phyloP scores from a whole-genome alignment of 2,329 filamentous ascomycete species.

The Corinectria fuckeliana region DNA sequence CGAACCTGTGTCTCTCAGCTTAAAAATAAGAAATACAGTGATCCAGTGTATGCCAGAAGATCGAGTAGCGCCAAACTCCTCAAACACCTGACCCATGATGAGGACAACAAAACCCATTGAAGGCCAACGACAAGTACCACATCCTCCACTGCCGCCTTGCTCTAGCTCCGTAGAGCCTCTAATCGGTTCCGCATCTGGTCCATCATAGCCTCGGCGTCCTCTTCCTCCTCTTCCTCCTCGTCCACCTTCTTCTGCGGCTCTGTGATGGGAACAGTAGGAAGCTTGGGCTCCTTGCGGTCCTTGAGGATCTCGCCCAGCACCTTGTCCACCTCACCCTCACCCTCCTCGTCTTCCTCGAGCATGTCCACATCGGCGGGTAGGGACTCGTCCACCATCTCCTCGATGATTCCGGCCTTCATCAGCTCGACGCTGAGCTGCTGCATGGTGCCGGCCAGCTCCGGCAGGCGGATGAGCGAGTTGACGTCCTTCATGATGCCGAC shows the following conservation, averaged over 20 bases:
- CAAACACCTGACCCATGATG: not conserved
- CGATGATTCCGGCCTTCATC: conserved; percentile 94
- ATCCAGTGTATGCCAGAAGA: conserved; percentile 17
- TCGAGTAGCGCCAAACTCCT: conserved; percentile 16
- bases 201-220: conserved; percentile 88
- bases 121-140: not conserved
- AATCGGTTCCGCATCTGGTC: conserved; percentile 92
- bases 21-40: conserved; percentile 3
- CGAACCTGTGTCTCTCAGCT: not conserved
- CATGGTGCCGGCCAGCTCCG: conserved; percentile 90
- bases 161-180: conserved; percentile 85
- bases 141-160: not conserved
- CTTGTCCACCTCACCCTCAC: conserved; percentile 85
- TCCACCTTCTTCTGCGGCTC: conserved; percentile 60
- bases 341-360: conserved; percentile 78
- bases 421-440: conserved; percentile 84
- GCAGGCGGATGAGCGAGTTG: conserved; percentile 82
- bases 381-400: conserved; percentile 93
- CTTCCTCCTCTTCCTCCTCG: conserved; percentile 61
- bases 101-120: not conserved
- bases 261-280: conserved; percentile 62
- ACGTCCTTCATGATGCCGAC: conserved; percentile 98
- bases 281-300: conserved; percentile 70
- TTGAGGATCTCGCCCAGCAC: conserved; percentile 90
- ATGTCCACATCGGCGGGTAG: conserved; percentile 77